A percentile compares a stretch with the other conserved stretches of the same genome.
These are phyloP conservation scores for Antarctomyces pellizariae DNA, from an alignment of 495 filamentous ascomycete species.

Conservation along the genomic window DNA sequence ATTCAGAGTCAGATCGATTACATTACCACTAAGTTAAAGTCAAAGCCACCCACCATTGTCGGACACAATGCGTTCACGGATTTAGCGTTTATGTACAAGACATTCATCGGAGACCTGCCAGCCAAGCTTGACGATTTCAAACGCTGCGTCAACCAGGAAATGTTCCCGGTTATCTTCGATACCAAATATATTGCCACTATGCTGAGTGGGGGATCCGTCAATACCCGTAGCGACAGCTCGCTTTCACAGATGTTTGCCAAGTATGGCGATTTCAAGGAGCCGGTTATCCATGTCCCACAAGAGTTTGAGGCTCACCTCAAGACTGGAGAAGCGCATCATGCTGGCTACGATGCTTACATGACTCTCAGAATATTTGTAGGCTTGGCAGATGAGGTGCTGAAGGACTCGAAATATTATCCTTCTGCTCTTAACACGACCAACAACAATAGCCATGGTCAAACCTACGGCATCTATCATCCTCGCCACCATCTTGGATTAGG, in stretches of 20 bases:
- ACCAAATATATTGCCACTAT: constrained; percentile 54
- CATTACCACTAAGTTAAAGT: constrained; percentile 17
- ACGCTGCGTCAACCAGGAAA: too few relatives aligned
- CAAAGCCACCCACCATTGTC: constrained; percentile 30
- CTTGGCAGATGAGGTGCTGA: too few relatives aligned
- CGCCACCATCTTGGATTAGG: too few relatives aligned
- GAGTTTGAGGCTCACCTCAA: constrained; percentile 3
- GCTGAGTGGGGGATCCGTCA: constrained; percentile 16
- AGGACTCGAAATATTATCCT: too few relatives aligned
- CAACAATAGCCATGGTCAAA: too few relatives aligned
- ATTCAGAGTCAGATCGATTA: constrained; percentile 13
- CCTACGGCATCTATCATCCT: too few relatives aligned
- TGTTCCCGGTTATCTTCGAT: constrained; percentile 51
- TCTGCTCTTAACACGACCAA: too few relatives aligned
- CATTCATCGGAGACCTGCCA: constrained; percentile 46
- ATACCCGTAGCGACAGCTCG: constrained; percentile 17
- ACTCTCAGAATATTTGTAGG: background rate
- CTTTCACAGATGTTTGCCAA: too few relatives aligned
- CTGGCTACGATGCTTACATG: constrained; percentile 33
- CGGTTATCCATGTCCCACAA: constrained; percentile 6
- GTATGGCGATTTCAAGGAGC: constrained; percentile 6
- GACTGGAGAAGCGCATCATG: constrained; percentile 29
- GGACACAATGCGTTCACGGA: constrained; percentile 65
- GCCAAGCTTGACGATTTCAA: constrained; percentile 35
- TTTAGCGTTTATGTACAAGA: constrained; percentile 42